Conservation (phyloP, 495 filamentous ascomycete genomes). For the Xylaria intraflava region DNA sequence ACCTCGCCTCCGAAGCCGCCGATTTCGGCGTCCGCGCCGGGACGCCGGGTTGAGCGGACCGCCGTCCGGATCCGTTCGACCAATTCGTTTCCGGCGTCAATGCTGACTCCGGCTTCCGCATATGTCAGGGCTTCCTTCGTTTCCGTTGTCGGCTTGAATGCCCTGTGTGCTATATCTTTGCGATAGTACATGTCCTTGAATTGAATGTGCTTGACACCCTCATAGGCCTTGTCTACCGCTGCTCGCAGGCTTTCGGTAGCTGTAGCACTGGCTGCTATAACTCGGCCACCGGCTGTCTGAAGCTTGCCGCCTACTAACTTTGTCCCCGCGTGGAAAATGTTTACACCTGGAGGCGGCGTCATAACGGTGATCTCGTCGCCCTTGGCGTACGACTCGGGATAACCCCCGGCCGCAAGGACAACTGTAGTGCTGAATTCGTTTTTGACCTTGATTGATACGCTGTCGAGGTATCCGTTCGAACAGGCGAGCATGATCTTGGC, state of each 20-base stretch:
- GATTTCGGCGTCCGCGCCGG: conserved; percentile 83
- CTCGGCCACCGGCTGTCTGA: conserved; percentile 75
- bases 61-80: conserved; percentile 82
- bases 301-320: conserved; percentile 55
- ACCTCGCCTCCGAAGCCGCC: conserved; percentile 93
- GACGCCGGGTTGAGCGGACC: conserved; percentile 68
- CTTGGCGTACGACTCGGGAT: conserved; percentile 83
- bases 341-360: conserved; percentile 40
- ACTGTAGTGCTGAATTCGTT: conserved; percentile 76
- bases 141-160: conserved; percentile 38
- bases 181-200: conserved; percentile 91
- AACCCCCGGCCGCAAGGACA: conserved; percentile 89
- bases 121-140: conserved; percentile 68
- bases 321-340: conserved; percentile 94
- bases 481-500: conserved; percentile 88
- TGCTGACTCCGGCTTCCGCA: conserved; percentile 85
- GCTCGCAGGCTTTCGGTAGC: conserved; percentile 63
- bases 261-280: conserved; percentile 80
- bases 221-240: conserved; percentile 79
- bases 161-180: conserved; percentile 82
- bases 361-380: conserved; percentile 63
- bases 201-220: conserved; percentile 65
- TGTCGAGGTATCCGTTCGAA: conserved; percentile 63
- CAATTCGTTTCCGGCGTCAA: conserved; percentile 84
- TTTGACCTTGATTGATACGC: conserved; percentile 60